Base-by-base conservation (phyloP, 352 stramenopile species). In the Pythium biforme region DNA sequence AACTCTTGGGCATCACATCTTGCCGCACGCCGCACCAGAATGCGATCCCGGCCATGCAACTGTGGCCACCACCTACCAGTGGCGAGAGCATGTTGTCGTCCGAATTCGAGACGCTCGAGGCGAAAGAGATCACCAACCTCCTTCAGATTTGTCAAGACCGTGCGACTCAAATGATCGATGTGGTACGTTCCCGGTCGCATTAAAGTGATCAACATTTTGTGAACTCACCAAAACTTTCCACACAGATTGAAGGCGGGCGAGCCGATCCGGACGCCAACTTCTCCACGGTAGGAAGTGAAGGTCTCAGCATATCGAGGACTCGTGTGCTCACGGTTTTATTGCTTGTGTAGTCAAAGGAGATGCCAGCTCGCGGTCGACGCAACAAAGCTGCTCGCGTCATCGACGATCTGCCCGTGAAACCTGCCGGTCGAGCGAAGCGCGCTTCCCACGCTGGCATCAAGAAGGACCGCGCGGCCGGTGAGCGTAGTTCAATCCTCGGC, bases 81-180 rank as follows among this genome's bases (percentile, higher is more conserved):
- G 69, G 75, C 7, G 77, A 80, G 27, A 86, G 69, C 26, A 72
- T 63, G 7, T 40, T 91, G 20, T 73, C 64, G 1, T 89, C 83
- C 11, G 80, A 91, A 22, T 91, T 94, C 45, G 86, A 92, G 49
- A 81, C 72, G 9, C 72, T 92, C 1, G 71, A 86, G 1, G 64
- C 83, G 12, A 76, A 81, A 33, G 77, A 83, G 22, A 91, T 94
- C 51, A 72, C 62, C 12, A 66, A 73, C 17, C 52, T 92, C 26
- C 53, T 94, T n/a, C 75, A 89, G 39, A 81, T 91, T 23, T 94
- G 86, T 37, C 81, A 91, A 59, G 81, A 92, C 41, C 80, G 84
- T 22, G 77, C 80, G 19, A 73, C 67, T 6, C 49, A 78, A 17
- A 90, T 94, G 79, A 76, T 94, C 25, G 86, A 94, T 39, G 72